Evolutionary conservation across 2,329 filamentous ascomycete species (phyloP), one percentile per base, ranked within the genome.

Genomic region (Aureobasidium vineae): DNA sequence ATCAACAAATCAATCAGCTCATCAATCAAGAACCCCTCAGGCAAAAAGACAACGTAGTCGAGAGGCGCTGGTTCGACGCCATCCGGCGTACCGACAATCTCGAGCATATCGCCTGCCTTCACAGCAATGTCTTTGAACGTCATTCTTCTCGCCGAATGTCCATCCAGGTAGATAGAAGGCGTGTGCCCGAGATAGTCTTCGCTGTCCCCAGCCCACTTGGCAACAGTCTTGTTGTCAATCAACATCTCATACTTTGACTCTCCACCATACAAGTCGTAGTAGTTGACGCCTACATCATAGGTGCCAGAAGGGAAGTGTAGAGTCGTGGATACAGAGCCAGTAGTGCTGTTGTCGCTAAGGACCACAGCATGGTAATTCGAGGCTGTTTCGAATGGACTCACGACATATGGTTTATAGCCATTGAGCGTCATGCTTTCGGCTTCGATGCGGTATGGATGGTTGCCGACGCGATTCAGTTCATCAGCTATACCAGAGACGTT

Each of bases 391-490:
- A 84, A 85, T 0, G 88, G 88, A 10, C 72, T 80, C 0, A 89
- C 85, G 1, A 72, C 69, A 26, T 84, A 83, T 0, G 77, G 68
- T 63, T 79, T 75, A 76, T 90, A 91, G 0, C 85, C 85, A 7
- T 80, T 77, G 1, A 90, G 77, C 0, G 75, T 70, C 88, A 91
- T 90, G 63, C 77, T 77, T 75, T 90, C 88, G 1, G 88, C 88
- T 77, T 90, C 88, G 53, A 91, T 83, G n/a, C 88, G 83, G 75
- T 84, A 87, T 0, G 83, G 82, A 73, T 91, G 84, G 67, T 85
- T 79, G 1, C 83, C 81, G 0, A 90, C 87, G 11, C 88, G 82
- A 1, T 78, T 79, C 0, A 70, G 70, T 23, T 81, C 77, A 69
- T 91, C 88, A 0, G 83, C 73, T 50, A 91, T 89, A 2, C 82